Evolutionary conservation across 805 yeast genomes (phyloP).

Genomic region (Dipodascus geniculatus): DNA sequence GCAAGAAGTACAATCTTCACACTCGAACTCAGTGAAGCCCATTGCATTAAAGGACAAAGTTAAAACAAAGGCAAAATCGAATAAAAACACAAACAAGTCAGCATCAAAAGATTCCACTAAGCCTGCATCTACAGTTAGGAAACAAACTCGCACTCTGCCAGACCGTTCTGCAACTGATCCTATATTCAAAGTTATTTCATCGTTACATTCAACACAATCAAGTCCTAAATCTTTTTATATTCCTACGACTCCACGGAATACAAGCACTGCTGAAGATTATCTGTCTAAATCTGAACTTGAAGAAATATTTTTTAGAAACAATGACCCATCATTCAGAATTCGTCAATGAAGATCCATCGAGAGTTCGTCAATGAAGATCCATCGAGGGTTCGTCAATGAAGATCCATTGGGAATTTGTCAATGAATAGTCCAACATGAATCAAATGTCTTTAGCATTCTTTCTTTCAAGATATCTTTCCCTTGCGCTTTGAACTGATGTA

Average conservation of each 20-base stretch:
- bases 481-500: conserved; percentile 14
- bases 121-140: neutral
- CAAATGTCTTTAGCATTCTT: conserved; percentile 10
- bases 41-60: neutral
- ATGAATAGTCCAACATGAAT: no score
- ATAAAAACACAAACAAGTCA: no score
- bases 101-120: neutral
- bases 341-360: no score
- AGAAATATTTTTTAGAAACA: neutral
- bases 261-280: neutral
- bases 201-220: neutral
- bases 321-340: neutral
- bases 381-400: no score
- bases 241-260: neutral
- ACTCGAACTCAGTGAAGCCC: neutral
- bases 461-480: conserved; percentile 20
- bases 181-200: neutral
- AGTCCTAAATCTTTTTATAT: neutral
- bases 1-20: neutral
- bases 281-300: neutral
- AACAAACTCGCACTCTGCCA: neutral
- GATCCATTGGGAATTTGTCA: no score
- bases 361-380: no score
- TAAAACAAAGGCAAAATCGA: neutral
- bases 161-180: neutral